Base-by-base conservation (phyloP, 352 stramenopile genomes). In the Globisporangium spinosum region DNA sequence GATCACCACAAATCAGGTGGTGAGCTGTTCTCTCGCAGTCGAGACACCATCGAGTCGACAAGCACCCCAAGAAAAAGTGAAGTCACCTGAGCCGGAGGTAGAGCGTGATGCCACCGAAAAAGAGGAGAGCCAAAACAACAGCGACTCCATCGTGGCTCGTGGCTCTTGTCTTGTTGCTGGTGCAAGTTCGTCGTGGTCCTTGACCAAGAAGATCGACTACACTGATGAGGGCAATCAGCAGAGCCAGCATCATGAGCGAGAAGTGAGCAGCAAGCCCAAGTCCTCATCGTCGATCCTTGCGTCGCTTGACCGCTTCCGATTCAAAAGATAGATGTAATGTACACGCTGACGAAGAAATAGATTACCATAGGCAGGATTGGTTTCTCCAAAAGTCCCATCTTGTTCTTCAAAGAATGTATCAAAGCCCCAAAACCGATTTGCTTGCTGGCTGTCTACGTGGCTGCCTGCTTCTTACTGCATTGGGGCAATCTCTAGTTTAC, bases 401-500 rank as follows among this genome's bases (percentile, higher is more conserved):
- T 49, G 43, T 49, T 49, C 43, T 49, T 49, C 43, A 49, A 22
- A 49, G 17, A 3, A 22, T 35, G 7, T 49, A 49, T 22, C 5
- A 1, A 49, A 22, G 1, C 17, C 40, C 40, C n/a, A 62, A 4
- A 38, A 25, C 17, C 8, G 13, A 10, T 13, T 7, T 20, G 15
- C 13, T 25, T 55, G 43, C 15, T 56, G 9, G 13, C n/a, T 15
- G 35, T 53, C 32, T 29, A 15, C 20, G 15, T 43, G 23, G 3
- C 23, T 20, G 38, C 25, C 32, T 49, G 1, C 22, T 58, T 5
- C 20, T 60, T 35, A 85, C 27, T 29, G 2, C 62, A 80, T 70
- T 43, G 63, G 17, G 35, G 70, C 65, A 29, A 93, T 90, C 72
- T 90, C 77, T 58, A 76, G 58, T 70, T 93, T 93, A 65, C 84